A percentile compares a stretch with the other conserved stretches of the same genome.
Conservation (phyloP, 192 early-diverging fungal species). For the Entrophospora sp. region DNA sequence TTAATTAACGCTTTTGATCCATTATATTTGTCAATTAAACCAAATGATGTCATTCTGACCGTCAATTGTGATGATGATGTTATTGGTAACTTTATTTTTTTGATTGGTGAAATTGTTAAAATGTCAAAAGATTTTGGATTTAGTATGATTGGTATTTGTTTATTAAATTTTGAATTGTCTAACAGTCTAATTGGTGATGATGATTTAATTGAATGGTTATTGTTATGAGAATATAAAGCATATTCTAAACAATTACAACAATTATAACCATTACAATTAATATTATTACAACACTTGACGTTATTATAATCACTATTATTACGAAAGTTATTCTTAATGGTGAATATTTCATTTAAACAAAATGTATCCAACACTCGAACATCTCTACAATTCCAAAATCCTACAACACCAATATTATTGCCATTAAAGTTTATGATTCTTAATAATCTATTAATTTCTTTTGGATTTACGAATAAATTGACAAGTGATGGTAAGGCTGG, state of each 20-base stretch:
- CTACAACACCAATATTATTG: slow-evolving; percentile 5
- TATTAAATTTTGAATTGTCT: background rate
- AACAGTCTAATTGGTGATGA: background rate
- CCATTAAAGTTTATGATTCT: slow-evolving; percentile 19
- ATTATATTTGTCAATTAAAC: slow-evolving; percentile 30
- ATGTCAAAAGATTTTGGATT: slow-evolving; percentile 4
- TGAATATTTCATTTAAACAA: background rate
- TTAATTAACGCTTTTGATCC: slow-evolving; percentile 11
- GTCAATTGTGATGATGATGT: background rate
- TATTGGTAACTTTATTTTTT: background rate
- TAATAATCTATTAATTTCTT: slow-evolving; percentile 3
- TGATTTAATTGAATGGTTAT: no score
- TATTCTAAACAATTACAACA: background rate
- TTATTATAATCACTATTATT: background rate
- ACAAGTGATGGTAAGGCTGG: slow-evolving; percentile 5
- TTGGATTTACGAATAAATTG: slow-evolving; percentile 22
- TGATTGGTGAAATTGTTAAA: slow-evolving; percentile 5
- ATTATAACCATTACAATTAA: background rate
- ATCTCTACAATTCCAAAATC: slow-evolving; percentile 15
- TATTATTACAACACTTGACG: background rate
- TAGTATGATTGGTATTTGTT: slow-evolving; percentile 3
- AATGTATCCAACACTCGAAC: background rate
- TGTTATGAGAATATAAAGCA: slow-evolving; percentile 8
- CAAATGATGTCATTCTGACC: slow-evolving; percentile 20
- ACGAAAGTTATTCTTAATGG: background rate